Conservation (phyloP, 176 grass and related monocot genomes). For the Musa troglodytarum region DNA sequence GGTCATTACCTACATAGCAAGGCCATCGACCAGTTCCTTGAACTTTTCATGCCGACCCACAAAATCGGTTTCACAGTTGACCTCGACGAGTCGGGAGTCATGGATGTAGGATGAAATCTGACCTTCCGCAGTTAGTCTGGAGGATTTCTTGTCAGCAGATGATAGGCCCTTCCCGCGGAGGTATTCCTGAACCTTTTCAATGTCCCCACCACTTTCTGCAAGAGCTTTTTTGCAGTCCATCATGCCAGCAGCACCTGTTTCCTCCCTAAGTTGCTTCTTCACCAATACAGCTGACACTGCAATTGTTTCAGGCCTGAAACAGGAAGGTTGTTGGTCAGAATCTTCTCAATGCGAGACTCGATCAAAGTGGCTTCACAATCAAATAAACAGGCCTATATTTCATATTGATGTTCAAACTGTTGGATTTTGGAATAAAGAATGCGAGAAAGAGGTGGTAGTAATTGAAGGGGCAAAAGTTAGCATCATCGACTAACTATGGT, state of each 20-base stretch:
- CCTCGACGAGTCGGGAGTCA: slow-evolving; percentile 71
- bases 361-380: background rate
- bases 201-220: slow-evolving; percentile 61
- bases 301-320: slow-evolving; percentile 53
- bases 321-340: background rate
- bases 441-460: too few species aligned
- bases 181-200: slow-evolving; percentile 77
- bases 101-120: slow-evolving; percentile 88
- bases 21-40: slow-evolving; percentile 84
- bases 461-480: too few species aligned
- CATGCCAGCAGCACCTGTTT: slow-evolving; percentile 96
- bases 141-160: slow-evolving; percentile 92
- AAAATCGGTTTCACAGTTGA: slow-evolving; percentile 93
- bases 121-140: slow-evolving; percentile 80
- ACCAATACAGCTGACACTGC: slow-evolving; percentile 71
- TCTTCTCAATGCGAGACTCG: background rate
- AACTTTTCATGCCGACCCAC: slow-evolving; percentile 88
- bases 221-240: slow-evolving; percentile 98
- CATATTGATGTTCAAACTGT: background rate
- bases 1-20: slow-evolving; percentile 90
- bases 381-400: background rate
- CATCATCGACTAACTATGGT: too few species aligned
- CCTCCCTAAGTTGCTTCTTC: slow-evolving; percentile 91
- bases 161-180: slow-evolving; percentile 92
- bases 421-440: too few species aligned